Conservation (phyloP, 129 eudicot species). For the Arctium minus region DNA sequence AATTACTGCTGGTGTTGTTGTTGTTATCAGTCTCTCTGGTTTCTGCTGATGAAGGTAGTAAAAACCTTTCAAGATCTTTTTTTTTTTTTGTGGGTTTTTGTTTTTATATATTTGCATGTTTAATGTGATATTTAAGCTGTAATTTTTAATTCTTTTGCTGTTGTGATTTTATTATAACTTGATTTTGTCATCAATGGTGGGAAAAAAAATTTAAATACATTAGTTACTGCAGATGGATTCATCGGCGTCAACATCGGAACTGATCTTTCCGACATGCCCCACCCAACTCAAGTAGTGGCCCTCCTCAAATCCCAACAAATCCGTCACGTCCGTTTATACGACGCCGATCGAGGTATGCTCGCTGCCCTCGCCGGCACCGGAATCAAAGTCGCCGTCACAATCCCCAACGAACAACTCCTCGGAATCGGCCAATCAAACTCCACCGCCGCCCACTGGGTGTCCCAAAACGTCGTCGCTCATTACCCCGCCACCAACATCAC, state of each 20-base stretch:
- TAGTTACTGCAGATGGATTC: conserved; percentile 51
- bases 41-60: conserved; percentile 40
- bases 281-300: conserved; percentile 83
- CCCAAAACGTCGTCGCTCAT: conserved; percentile 70
- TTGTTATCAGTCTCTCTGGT: conserved; percentile 11
- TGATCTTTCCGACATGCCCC: conserved; percentile 86
- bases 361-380: conserved; percentile 82
- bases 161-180: background rate
- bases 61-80: background rate
- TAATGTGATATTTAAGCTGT: background rate
- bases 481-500: conserved; percentile 89
- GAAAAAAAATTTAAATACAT: background rate
- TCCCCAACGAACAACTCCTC: conserved; percentile 82
- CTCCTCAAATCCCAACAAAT: conserved; percentile 79
- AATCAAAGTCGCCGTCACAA: conserved; percentile 59
- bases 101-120: background rate
- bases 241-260: conserved; percentile 94
- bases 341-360: conserved; percentile 89
- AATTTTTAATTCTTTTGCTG: background rate
- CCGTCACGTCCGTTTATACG: conserved; percentile 67
- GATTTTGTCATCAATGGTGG: background rate
- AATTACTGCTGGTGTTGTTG: background rate
- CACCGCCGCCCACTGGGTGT: conserved; percentile 86
- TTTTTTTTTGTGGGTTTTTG: background rate
- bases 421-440: conserved; percentile 86